Conservation (phyloP, 192 early-diverging fungal genomes). For the Linnemannia zychae region DNA sequence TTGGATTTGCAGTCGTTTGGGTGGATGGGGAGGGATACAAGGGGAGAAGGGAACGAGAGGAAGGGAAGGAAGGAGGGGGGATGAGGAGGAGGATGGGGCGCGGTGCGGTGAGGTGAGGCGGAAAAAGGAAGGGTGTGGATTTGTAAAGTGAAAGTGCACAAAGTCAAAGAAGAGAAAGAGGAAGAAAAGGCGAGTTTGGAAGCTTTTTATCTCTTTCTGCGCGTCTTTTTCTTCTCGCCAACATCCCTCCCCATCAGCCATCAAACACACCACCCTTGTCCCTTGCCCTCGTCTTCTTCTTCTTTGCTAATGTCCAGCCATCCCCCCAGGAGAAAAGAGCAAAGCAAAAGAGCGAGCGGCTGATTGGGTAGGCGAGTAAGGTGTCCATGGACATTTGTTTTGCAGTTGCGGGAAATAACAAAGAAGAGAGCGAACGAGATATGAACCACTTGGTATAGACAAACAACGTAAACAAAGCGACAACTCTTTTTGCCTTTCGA, state of each 20-base stretch:
- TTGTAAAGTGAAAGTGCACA: constrained; percentile 8
- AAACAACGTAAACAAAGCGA: no score
- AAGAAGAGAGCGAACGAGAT: not conserved
- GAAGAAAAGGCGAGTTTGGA: not conserved
- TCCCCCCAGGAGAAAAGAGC: not conserved
- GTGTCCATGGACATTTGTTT: not conserved
- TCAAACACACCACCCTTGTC: not conserved
- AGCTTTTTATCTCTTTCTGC: not conserved
- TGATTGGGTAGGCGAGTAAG: not conserved
- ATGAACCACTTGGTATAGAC: no score
- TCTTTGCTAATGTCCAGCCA: not conserved
- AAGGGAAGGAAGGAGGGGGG: not conserved
- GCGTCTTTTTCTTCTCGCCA: not conserved
- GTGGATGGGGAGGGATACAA: not conserved
- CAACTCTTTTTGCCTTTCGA: no score
- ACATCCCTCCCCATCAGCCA: not conserved
- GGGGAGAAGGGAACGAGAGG: not conserved
- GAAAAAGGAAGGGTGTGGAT: not conserved
- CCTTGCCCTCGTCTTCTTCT: not conserved
- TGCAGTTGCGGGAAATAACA: not conserved
- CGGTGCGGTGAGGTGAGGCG: no score
- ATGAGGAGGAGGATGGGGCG: not conserved
- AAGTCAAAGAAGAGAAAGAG: constrained; percentile 5
- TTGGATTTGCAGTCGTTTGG: not conserved
- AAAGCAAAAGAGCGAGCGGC: not conserved